Evolutionary conservation across 2,329 filamentous ascomycete genomes (phyloP).

Genomic region (Thielaviopsis musarum): DNA sequence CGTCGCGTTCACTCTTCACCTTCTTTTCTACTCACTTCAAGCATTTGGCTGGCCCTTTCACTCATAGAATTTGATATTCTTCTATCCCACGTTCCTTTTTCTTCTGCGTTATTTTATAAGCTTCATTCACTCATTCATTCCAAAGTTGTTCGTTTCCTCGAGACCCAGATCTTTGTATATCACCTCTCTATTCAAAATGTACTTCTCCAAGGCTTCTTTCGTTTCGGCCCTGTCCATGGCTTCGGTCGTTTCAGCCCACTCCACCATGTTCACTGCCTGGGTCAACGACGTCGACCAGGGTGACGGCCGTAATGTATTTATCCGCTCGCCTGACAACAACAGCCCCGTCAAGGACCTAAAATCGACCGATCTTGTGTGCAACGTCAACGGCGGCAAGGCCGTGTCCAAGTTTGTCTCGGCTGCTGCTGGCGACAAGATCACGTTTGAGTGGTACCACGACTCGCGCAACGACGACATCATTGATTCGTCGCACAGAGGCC

Average conservation of each 20-base stretch:
- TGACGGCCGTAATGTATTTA: constrained; percentile 25
- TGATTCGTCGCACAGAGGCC: constrained; percentile 33
- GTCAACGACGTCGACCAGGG: constrained; percentile 29
- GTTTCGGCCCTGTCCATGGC: constrained; percentile 22
- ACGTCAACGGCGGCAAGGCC: constrained; percentile 24
- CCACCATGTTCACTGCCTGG: constrained; percentile 29
- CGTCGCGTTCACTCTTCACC: constrained; percentile 4
- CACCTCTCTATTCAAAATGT: constrained; percentile 7
- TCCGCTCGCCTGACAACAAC: constrained; percentile 29
- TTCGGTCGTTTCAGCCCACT: constrained; percentile 26
- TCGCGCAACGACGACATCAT: constrained; percentile 34
- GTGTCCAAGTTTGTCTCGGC: constrained; percentile 24
- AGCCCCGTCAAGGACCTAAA: constrained; percentile 27
- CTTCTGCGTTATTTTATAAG: neutral
- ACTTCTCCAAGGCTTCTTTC: constrained; percentile 10
- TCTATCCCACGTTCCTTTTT: neutral
- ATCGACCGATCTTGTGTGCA: constrained; percentile 26
- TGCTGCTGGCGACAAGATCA: constrained; percentile 30
- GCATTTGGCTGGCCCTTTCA: constrained; percentile 3
- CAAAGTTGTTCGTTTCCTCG: constrained; percentile 2
- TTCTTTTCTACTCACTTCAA: constrained; percentile 1
- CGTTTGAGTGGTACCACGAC: constrained; percentile 35
- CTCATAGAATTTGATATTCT: constrained; percentile 5
- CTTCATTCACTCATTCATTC: neutral
- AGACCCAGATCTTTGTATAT: neutral